Evolutionary conservation across 2,329 filamentous ascomycete genomes (phyloP), one percentile per base, ranked within the genome.

Genomic region (Clonostachys solani): DNA sequence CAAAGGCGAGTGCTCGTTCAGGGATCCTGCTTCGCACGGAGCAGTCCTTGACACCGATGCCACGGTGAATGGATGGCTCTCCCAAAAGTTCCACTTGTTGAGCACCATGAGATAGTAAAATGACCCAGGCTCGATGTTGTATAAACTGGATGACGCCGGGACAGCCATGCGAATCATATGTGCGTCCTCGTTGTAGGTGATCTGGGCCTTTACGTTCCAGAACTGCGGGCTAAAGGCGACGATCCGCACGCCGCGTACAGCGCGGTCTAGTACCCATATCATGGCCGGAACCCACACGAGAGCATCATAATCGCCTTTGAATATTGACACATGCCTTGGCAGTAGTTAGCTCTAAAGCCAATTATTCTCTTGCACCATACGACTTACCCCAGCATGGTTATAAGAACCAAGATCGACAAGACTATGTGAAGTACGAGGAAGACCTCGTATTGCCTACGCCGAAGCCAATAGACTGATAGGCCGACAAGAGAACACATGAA

Each of bases 271-370:
- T 1, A 66, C 44, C 78, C 78, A 82, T 23, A 80, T 64, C 12
- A 60, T 59, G 5, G 71, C 59, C 4, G 73, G 73, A 0, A 72
- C 61, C 69, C 74, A 81, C 45, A 78, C 71, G 17, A 76, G 69
- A 8, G 58, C 54, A 45, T 78, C 72, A 48, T 72, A 81, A 41
- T 68, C 60, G 17, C 70, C 70, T 7, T 64, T 57, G 49, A 79
- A 79, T 18, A 80, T 75, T 16, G 78, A 63, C 48, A 78, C 62
- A 52, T 83, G 65, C 47, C 75, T 64, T 75, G 64, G 49, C 70
- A 67, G 1, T 69, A 63, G 4, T 69, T 68, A 1, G 67, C 72
- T 4, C 71, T 53, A 7, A 15, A 33, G 34, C n/a, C n/a, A 15
- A 13, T 3, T 12, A 33, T 9, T 55, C 51, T 12, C 49, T 38